Conservation (phyloP, 441 rosid genomes). For the Croton laevigatus region DNA sequence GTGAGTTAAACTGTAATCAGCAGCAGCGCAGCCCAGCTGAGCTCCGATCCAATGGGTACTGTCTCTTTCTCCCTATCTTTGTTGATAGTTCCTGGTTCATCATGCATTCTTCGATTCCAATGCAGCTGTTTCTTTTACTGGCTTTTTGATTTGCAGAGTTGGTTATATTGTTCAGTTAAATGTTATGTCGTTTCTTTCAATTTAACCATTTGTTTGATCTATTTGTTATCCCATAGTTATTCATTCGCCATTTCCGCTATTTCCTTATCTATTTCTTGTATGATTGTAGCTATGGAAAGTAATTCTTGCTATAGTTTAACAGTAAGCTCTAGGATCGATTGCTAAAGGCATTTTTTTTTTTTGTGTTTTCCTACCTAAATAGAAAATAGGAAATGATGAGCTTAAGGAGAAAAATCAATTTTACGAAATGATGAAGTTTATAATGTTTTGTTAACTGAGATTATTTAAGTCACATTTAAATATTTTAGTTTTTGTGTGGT, state of each 20-base stretch:
- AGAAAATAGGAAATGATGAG: neutral
- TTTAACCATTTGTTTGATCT: neutral
- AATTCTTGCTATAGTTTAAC: neutral
- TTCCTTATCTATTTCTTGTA: neutral
- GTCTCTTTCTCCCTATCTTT: neutral
- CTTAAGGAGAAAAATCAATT: too few species aligned
- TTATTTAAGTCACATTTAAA: too few species aligned
- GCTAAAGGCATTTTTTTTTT: neutral
- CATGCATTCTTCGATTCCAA: neutral
- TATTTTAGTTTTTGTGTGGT: too few species aligned
- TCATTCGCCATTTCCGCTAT: neutral
- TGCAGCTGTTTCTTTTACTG: neutral
- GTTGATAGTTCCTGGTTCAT: too few species aligned
- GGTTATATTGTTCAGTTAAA: neutral
- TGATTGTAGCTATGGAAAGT: neutral
- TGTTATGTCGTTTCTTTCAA: neutral
- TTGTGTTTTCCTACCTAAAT: neutral
- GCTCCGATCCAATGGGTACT: constrained; percentile 40
- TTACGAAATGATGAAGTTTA: too few species aligned
- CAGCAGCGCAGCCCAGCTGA: constrained; percentile 20
- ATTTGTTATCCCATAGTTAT: neutral
- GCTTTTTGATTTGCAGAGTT: neutral
- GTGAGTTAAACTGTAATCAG: constrained; percentile 17
- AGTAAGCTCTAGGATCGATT: neutral
- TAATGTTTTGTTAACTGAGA: too few species aligned